Conservation (phyloP, 179 eudicot genomes). For the Spergularia azorica region DNA sequence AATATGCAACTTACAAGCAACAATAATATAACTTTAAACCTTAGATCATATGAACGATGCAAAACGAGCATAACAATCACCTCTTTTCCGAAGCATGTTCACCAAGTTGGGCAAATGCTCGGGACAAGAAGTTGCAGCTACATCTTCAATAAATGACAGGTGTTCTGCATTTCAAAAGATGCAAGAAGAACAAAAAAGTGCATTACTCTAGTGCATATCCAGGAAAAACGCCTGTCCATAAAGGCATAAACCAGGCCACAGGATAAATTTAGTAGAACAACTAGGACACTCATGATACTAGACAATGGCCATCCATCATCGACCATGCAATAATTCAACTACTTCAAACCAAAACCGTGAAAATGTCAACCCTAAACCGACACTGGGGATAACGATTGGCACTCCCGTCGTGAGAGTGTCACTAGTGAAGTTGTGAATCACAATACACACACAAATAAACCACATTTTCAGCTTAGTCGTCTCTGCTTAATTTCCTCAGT, state of each 20-base stretch:
- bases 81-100: slow-evolving; percentile 81
- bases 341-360: not conserved
- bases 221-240: not conserved
- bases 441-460: not conserved
- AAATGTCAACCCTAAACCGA: not conserved
- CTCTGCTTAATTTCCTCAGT: too few species aligned
- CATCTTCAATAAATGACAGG: slow-evolving; percentile 69
- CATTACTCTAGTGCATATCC: slow-evolving; percentile 3
- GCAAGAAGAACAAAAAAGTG: not conserved
- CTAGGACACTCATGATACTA: not conserved
- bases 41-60: not conserved
- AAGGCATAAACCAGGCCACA: not conserved
- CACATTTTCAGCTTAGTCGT: too few species aligned
- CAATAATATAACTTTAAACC: not conserved
- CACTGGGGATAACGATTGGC: not conserved
- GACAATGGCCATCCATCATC: not conserved
- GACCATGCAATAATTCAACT: not conserved
- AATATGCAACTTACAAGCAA: not conserved
- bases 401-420: not conserved
- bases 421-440: not conserved
- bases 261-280: not conserved
- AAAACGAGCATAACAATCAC: slow-evolving; percentile 34
- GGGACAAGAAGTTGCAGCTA: slow-evolving; percentile 71
- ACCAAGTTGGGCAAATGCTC: slow-evolving; percentile 70
- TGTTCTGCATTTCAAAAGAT: slow-evolving; percentile 55